Percentiles rank a stretch among this genome's conserved stretches.
Conservation (phyloP, 768 basidiomycete species). For the Lactarius akahatsu region DNA sequence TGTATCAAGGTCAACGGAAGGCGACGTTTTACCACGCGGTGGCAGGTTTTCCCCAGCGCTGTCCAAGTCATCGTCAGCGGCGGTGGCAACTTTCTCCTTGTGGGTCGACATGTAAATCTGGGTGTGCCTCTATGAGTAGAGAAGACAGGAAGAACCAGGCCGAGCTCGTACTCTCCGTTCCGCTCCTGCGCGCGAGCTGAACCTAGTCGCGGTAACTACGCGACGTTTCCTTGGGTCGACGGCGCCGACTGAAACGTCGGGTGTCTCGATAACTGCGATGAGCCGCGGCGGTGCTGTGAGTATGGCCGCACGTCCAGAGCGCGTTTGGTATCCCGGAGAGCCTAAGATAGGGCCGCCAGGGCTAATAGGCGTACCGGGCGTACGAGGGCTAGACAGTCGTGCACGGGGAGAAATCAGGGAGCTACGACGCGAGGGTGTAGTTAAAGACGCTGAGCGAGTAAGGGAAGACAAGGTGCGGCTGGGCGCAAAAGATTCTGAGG, state of each 20-base stretch:
- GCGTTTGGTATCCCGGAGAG: conserved; percentile 41
- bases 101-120: conserved; percentile 87
- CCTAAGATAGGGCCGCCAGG: conserved; percentile 29
- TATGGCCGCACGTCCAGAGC: conserved; percentile 70
- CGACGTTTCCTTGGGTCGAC: conserved; percentile 82
- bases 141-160: conserved; percentile 5
- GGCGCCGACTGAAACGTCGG: conserved; percentile 86
- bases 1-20: conserved; percentile 60
- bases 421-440: conserved; percentile 44
- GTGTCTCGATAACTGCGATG: conserved; percentile 80
- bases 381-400: conserved; percentile 40
- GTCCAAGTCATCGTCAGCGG: conserved; percentile 32
- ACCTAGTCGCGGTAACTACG: conserved; percentile 84
- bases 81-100: conserved; percentile 48
- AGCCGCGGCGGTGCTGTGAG: conserved; percentile 83
- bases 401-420: conserved; percentile 32
- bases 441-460: conserved; percentile 51
- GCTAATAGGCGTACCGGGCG: conserved; percentile 49
- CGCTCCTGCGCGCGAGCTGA: conserved; percentile 80
- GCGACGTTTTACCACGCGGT: conserved; percentile 29
- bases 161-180: conserved; percentile 65
- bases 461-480: conserved; percentile 51
- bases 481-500: conserved; percentile 33
- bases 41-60: conserved; percentile 29
- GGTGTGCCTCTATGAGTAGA: conserved; percentile 1